These are phyloP conservation scores for Pistacia atlantica DNA, from an alignment of 345 rosid genomes.

Conservation along the genomic window DNA sequence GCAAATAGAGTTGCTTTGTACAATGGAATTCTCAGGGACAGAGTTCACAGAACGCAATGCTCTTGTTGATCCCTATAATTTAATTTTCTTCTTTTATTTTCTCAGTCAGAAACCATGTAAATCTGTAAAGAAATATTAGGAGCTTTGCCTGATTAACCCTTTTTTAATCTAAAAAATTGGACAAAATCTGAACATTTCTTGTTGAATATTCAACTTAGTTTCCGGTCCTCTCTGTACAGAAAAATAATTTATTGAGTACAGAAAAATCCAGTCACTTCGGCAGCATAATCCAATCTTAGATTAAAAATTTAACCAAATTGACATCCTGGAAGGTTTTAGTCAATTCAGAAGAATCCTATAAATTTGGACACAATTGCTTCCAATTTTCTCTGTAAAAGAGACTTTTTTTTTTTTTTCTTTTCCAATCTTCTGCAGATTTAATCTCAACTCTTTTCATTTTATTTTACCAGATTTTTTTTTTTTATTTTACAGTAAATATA, in stretches of 20 bases:
- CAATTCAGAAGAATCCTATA: not conserved
- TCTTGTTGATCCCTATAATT: constrained; percentile 32
- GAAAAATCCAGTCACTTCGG: not conserved
- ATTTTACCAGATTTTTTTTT: no score
- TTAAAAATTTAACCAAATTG: not conserved
- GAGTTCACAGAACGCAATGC: constrained; percentile 45
- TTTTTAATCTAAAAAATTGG: not conserved
- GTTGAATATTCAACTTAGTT: not conserved
- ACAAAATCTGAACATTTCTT: not conserved
- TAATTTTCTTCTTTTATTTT: no score
- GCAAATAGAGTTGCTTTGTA: constrained; percentile 68
- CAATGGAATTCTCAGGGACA: constrained; percentile 66
- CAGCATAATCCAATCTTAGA: no score
- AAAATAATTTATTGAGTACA: not conserved
- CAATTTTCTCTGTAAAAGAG: not conserved
- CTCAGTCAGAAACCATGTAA: not conserved
- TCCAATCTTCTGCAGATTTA: no score
- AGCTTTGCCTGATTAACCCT: not conserved
- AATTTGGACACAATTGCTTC: not conserved
- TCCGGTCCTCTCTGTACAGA: not conserved
- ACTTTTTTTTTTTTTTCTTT: no score
- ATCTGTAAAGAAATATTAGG: no score
- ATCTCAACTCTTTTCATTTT: no score
- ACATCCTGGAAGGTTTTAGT: not conserved
- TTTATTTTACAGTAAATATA: no score